Conservation (phyloP, 2,329 filamentous ascomycete genomes). For the Orbilia blumenaviensis region DNA sequence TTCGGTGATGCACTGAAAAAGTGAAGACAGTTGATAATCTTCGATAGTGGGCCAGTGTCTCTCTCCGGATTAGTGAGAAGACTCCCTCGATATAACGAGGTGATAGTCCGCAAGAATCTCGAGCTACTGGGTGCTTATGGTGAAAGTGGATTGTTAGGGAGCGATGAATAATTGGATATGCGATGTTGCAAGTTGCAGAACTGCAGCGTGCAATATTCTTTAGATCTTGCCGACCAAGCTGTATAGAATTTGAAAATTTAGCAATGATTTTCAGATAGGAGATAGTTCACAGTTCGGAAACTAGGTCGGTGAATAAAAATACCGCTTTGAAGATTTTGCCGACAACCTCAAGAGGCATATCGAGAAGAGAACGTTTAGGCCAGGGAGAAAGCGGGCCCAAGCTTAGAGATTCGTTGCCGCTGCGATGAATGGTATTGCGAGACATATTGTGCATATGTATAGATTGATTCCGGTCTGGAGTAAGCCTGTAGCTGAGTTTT, state of each 20-base stretch:
- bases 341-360: neutral
- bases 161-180: neutral
- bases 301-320: neutral
- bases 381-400: neutral
- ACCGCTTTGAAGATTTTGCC: neutral
- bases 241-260: neutral
- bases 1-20: neutral
- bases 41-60: too few species aligned
- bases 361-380: neutral
- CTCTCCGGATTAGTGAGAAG: neutral
- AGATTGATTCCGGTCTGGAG: too few species aligned
- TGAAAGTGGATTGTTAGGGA: neutral
- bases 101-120: neutral
- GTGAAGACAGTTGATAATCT: neutral
- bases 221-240: neutral
- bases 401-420: too few species aligned
- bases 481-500: too few species aligned
- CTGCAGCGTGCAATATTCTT: neutral
- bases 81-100: neutral
- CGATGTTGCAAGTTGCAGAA: neutral
- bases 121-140: neutral
- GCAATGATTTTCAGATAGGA: neutral
- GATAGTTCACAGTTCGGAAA: too few species aligned
- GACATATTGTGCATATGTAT: too few species aligned
- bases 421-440: too few species aligned